These are phyloP conservation scores for Pilasporangium apinafurcum DNA, from an alignment of 352 stramenopile species.

Conservation along the genomic window DNA sequence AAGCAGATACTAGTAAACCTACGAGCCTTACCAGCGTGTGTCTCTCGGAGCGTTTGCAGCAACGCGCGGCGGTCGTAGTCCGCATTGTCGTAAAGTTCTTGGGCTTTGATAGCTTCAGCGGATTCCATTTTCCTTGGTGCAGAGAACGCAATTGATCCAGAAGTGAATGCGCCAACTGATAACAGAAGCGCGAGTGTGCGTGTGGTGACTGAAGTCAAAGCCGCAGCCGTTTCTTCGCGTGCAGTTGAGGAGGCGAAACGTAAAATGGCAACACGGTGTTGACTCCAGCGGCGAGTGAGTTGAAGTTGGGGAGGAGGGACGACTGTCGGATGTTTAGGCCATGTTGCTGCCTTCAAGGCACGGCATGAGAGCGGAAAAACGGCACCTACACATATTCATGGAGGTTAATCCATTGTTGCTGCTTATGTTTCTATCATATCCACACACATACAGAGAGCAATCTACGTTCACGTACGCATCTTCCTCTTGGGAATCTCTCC, in stretches of 20 bases:
- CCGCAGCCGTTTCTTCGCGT: constrained; percentile 8
- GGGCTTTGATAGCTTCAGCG: constrained; percentile 48
- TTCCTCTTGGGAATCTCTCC: too few relatives aligned
- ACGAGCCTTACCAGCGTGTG: constrained; percentile 35
- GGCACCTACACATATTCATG: too few relatives aligned
- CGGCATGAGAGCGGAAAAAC: too few relatives aligned
- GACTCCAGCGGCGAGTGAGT: too few relatives aligned
- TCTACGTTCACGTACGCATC: too few relatives aligned
- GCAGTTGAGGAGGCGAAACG: constrained; percentile 3
- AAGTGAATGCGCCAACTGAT: constrained; percentile 5
- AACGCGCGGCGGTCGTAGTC: constrained; percentile 66
- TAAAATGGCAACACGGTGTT: constrained; percentile 5
- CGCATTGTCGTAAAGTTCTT: constrained; percentile 80
- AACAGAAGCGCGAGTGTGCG: constrained; percentile 11
- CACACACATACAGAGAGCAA: too few relatives aligned
- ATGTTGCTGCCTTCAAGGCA: too few relatives aligned
- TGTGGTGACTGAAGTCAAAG: background rate
- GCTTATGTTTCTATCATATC: too few relatives aligned
- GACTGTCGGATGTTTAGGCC: too few relatives aligned
- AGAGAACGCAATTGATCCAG: constrained; percentile 6
- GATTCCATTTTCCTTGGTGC: constrained; percentile 47
- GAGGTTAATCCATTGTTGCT: too few relatives aligned
- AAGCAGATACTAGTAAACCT: background rate
- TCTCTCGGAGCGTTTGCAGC: constrained; percentile 50
- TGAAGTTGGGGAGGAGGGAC: too few relatives aligned